A percentile compares a stretch with the other conserved stretches of the same genome.
phyloP scores from a whole-genome alignment of 2,329 filamentous ascomycete genomes.

The Tolypocladium pustulatum region DNA sequence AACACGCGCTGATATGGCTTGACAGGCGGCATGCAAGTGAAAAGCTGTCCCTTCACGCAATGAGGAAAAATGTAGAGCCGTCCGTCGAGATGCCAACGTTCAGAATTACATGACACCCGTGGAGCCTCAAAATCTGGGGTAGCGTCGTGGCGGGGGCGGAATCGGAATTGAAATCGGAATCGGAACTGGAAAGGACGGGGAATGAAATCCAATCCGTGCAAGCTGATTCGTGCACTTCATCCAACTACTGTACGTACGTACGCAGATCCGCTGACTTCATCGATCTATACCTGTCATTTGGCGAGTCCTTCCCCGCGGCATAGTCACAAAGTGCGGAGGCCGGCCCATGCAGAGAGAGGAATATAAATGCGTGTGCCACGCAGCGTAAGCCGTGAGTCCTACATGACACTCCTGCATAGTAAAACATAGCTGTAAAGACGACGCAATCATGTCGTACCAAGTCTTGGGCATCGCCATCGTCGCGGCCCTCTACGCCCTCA shows the following conservation, averaged over 20 bases:
- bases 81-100: background rate
- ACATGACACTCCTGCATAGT: background rate
- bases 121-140: background rate
- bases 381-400: background rate
- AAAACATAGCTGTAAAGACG: background rate
- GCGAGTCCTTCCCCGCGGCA: no score
- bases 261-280: background rate
- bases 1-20: no score
- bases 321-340: no score
- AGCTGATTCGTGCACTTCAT: background rate
- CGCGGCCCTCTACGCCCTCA: conserved; percentile 10
- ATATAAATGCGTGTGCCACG: background rate
- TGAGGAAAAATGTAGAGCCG: background rate
- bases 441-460: conserved; percentile 7
- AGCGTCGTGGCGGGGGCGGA: background rate
- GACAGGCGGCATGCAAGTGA: no score
- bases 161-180: background rate
- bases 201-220: background rate
- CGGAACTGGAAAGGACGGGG: background rate
- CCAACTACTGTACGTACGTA: background rate
- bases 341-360: no score
- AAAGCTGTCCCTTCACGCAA: no score
- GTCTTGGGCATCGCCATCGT: conserved; percentile 8
- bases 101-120: no score
- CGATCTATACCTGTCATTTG: no score